Evolutionary conservation across 208 protist genomes (phyloP).

Genomic region (Histomonas meleagridis): DNA sequence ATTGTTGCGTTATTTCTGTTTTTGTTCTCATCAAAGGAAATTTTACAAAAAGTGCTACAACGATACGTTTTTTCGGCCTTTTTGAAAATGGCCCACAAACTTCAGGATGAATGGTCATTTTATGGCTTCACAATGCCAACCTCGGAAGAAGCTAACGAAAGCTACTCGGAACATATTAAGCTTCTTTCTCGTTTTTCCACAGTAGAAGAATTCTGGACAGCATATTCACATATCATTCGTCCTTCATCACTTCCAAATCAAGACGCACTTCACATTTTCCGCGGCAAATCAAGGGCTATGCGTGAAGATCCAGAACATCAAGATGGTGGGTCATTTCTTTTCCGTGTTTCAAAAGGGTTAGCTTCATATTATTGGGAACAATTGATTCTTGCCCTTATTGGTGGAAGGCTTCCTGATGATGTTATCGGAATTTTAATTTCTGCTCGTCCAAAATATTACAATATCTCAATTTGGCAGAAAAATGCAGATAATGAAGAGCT

Average conservation of each 20-base stretch:
- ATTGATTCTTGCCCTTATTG: background rate
- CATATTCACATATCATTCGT: background rate
- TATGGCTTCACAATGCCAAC: background rate
- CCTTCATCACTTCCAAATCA: background rate
- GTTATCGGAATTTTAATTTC: background rate
- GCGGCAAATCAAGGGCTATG: background rate
- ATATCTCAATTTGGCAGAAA: background rate
- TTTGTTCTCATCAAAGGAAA: no score
- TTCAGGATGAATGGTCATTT: background rate
- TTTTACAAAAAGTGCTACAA: no score
- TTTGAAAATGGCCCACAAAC: background rate
- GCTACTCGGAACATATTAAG: background rate
- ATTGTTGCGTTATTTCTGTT: no score
- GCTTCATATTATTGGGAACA: background rate
- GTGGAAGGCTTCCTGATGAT: background rate
- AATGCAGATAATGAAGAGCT: background rate
- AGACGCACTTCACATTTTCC: background rate
- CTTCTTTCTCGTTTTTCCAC: background rate
- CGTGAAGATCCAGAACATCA: constrained; percentile 5
- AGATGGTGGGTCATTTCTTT: background rate
- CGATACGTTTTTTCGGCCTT: no score
- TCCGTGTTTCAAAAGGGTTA: background rate
- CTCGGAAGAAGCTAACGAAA: no score
- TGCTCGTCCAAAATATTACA: background rate
- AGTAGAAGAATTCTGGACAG: background rate